These are phyloP conservation scores for Candida coquimbonensis DNA, from an alignment of 805 yeast genomes.

Conservation along the genomic window DNA sequence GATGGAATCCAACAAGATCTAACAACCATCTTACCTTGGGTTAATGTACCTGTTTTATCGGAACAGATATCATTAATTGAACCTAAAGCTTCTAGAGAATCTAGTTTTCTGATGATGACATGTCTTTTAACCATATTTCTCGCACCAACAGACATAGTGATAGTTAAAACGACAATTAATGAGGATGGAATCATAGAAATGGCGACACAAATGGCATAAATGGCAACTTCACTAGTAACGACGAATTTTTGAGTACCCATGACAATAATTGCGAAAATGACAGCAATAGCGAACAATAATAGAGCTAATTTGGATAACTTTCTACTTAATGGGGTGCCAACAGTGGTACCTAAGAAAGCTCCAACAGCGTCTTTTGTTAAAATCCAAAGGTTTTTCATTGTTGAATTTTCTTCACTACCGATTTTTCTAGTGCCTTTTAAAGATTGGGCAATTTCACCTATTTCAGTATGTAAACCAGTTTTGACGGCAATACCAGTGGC, in stretches of 20 bases:
- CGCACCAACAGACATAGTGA: slow-evolving; percentile 81
- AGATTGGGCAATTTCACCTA: slow-evolving; percentile 65
- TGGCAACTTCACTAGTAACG: slow-evolving; percentile 77
- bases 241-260: slow-evolving; percentile 75
- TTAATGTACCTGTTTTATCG: slow-evolving; percentile 77
- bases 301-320: slow-evolving; percentile 73
- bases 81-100: slow-evolving; percentile 73
- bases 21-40: slow-evolving; percentile 77
- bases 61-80: slow-evolving; percentile 76
- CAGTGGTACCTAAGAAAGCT: slow-evolving; percentile 64
- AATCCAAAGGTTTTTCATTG: slow-evolving; percentile 26
- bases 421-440: slow-evolving; percentile 37
- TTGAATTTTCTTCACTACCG: slow-evolving; percentile 38
- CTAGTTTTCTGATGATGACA: slow-evolving; percentile 71
- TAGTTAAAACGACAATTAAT: slow-evolving; percentile 72
- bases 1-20: slow-evolving; percentile 62
- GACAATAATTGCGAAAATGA: slow-evolving; percentile 77
- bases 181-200: slow-evolving; percentile 80
- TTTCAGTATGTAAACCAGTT: slow-evolving; percentile 69
- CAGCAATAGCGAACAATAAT: slow-evolving; percentile 65
- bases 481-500: slow-evolving; percentile 60
- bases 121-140: slow-evolving; percentile 58
- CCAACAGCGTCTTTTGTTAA: slow-evolving; percentile 53
- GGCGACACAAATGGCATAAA: slow-evolving; percentile 79
- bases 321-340: slow-evolving; percentile 79